Evolutionary conservation across 345 rosid species (phyloP), one percentile per base, ranked within the genome.

Genomic region (Noccaea caerulescens): DNA sequence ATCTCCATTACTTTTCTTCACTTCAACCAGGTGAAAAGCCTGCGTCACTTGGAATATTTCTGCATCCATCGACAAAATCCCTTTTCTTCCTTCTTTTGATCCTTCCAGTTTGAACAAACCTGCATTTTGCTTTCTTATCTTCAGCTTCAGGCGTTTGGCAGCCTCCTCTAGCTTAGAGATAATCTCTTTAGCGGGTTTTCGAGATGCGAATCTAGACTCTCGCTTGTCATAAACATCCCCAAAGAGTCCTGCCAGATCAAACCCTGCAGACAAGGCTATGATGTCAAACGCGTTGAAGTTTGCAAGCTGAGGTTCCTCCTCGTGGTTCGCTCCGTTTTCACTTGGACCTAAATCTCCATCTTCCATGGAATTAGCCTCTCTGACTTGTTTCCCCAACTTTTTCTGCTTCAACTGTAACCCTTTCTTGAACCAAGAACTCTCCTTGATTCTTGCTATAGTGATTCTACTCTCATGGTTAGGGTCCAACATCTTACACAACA

Each of bases 1-100:
- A 75, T 91, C 97, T 6, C 97, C 97, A 32, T 75, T 79, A 45
- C 86, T 80, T 81, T 88, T 86, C 81, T 84, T 91, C 41, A 91
- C 58, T 80, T 91, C 95, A 65, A 88, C 90, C 72, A 88, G 38
- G 69, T 91, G 88, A 71, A 88, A 84, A n/a, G 76, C 72, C 3
- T 79, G 80, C 46, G 92, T 80, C 49, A 91, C 79, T 79, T 91
- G 79, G 63, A 88, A 91, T 60, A 91, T 91, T 74, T 88, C 95
- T 3, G 89, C 87, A 72, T 87, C 89, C 7, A 88, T 79, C 16
- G 86, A 77, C 79, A 91, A 23, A 11, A 69, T 11, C 8, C 97
- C 97, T 59, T 91, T 86, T 37, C 84, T 80, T 13, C 97, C 92
- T 58, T 88, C 97, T 57, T 73, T 84, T 4, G 62, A 20, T 44